Base-by-base conservation (phyloP, 2,329 filamentous ascomycete genomes). In the Cordyceps tenuipes region DNA sequence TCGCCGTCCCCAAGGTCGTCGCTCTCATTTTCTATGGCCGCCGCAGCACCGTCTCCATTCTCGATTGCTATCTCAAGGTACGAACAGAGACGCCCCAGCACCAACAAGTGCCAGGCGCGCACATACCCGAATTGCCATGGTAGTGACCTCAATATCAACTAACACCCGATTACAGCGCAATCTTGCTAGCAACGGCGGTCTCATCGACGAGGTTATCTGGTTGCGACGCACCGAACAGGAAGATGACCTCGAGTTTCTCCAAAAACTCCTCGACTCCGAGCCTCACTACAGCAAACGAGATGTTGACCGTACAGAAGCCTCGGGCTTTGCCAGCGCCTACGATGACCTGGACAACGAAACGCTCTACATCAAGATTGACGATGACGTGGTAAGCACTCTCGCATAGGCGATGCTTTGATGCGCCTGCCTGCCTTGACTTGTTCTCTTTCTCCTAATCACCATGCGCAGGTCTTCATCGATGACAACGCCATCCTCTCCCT, bases 401-500 rank as follows among this genome's bases (percentile, higher is more conserved):
- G 7, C 17, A 26, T 19, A 8, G 17, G n/a, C 29, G 29, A 29
- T 3, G 7, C n/a, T 36, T 13, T 26, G n/a, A 41, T 29, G 21
- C 34, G 39, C 41, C 26, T 49, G 12, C 13, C n/a, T 12, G 26
- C 10, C 21, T 2, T 26, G 31, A 50, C 26, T 39, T 31, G 43
- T 23, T 23, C 12, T 34, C 21, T 15, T 19, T 52, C 57, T 60
- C 57, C 61, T 55, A 21, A 31, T 59, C 62, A 5, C 34, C 17
- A 15, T 43, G 9, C 9, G 15, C 19, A 73, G 72, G 70, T 73
- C 12, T 73, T 70, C 43, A 69, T 73, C 64, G 71, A 73, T 49
- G 72, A 75, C 46, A 68, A 64, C 62, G 74, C 67, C 61, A 81
- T 85, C 53, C 76, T 80, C 2, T 77, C 79, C 3, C 73, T 85